phyloP scores from a whole-genome alignment of 176 grass and related monocot genomes.

The Puya raimondii region DNA sequence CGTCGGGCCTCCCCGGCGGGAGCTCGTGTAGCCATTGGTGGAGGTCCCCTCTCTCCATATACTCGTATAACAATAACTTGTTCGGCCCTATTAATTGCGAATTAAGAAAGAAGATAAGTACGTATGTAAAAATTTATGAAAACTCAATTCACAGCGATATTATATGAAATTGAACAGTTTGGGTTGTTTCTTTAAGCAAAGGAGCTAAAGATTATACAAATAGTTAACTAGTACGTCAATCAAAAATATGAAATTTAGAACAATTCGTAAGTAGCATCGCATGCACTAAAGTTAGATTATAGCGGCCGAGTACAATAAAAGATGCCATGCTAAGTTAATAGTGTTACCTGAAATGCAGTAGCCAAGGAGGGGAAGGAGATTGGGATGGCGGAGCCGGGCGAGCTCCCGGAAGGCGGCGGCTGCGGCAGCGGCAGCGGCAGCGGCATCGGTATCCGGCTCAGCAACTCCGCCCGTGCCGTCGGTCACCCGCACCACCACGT shows the following conservation, averaged over 20 bases:
- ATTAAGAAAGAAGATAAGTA: neutral
- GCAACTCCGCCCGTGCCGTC: conserved; percentile 18
- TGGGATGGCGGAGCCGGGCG: conserved; percentile 52
- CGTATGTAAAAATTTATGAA: no score
- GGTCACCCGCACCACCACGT: conserved; percentile 69
- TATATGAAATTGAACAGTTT: neutral
- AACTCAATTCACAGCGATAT: neutral
- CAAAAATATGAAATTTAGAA: neutral
- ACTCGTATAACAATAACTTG: conserved; percentile 64
- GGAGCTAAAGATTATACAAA: no score
- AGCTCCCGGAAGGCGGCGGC: conserved; percentile 40
- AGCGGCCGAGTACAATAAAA: no score
- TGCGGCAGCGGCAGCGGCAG: neutral
- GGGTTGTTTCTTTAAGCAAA: no score
- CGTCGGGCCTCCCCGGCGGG: conserved; percentile 39
- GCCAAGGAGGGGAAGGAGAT: conserved; percentile 76
- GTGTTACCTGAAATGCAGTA: conserved; percentile 72
- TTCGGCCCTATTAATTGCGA: conserved; percentile 40
- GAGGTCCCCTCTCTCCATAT: conserved; percentile 77
- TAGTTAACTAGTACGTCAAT: neutral
- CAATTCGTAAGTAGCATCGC: neutral
- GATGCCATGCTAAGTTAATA: neutral
- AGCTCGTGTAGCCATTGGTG: conserved; percentile 89
- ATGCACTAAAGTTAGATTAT: no score
- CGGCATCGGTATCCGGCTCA: conserved; percentile 2